These are phyloP conservation scores for Curvularia sp. DNA, from an alignment of 2,329 filamentous ascomycete species.

Conservation along the genomic window DNA sequence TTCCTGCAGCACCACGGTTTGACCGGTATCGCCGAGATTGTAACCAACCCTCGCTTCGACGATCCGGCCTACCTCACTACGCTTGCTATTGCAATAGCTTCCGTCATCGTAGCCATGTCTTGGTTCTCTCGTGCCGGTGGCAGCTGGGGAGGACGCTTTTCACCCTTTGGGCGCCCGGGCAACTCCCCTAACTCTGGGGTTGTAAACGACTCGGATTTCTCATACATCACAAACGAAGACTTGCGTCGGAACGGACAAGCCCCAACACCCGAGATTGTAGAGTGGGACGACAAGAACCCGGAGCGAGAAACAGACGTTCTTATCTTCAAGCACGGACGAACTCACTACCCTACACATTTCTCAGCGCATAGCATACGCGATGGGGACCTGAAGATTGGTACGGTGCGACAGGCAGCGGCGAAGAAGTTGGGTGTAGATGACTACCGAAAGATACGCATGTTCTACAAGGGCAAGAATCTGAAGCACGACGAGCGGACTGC, in stretches of 20 bases:
- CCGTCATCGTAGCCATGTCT: slow-evolving; percentile 54
- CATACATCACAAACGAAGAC: slow-evolving; percentile 82
- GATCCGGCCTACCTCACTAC: slow-evolving; percentile 43
- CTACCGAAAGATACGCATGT: slow-evolving; percentile 66
- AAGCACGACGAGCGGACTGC: slow-evolving; percentile 67
- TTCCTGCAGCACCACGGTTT: slow-evolving; percentile 30
- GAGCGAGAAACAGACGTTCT: slow-evolving; percentile 71
- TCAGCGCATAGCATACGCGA: slow-evolving; percentile 77
- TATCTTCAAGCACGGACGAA: slow-evolving; percentile 70
- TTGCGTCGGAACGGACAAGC: slow-evolving; percentile 58
- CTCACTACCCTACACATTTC: slow-evolving; percentile 73
- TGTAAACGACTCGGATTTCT: slow-evolving; percentile 78
- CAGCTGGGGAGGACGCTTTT: slow-evolving; percentile 55
- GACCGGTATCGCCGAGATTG: slow-evolving; percentile 33
- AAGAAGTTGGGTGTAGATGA: slow-evolving; percentile 70
- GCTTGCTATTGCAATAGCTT: slow-evolving; percentile 47
- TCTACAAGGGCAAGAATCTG: slow-evolving; percentile 75
- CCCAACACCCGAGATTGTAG: slow-evolving; percentile 47
- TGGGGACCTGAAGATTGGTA: slow-evolving; percentile 70
- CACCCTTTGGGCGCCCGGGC: slow-evolving; percentile 56
- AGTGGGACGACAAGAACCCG: slow-evolving; percentile 50
- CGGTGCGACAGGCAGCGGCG: slow-evolving; percentile 71
- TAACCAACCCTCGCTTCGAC: slow-evolving; percentile 43
- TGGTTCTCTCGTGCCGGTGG: slow-evolving; percentile 57
- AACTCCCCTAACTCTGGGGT: slow-evolving; percentile 54